Percentiles rank a stretch among this genome's conserved stretches.
Conservation (phyloP, 371 early-diverging fungal species). For the Mortierella sp. region DNA sequence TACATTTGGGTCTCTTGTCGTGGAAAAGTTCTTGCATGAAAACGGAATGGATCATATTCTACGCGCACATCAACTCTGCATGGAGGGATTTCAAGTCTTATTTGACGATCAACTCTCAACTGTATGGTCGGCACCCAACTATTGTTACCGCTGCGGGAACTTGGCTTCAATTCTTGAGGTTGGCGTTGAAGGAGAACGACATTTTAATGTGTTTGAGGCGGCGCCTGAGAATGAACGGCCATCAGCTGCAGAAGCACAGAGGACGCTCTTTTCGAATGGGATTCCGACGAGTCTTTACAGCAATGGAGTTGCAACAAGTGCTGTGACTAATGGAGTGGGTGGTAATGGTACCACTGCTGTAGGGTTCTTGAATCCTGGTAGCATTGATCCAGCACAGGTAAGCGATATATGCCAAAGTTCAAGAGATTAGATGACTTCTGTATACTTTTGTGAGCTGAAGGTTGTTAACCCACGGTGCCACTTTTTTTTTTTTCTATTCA, state of each 20-base stretch:
- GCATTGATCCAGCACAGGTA: slow-evolving; percentile 37
- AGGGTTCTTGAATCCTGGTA: slow-evolving; percentile 9
- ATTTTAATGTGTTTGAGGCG: slow-evolving; percentile 92
- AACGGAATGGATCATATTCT: slow-evolving; percentile 92
- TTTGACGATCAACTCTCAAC: slow-evolving; percentile 90
- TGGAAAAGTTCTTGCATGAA: slow-evolving; percentile 84
- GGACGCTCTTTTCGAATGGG: slow-evolving; percentile 40
- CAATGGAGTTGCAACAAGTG: slow-evolving; percentile 12
- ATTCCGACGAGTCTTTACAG: slow-evolving; percentile 16
- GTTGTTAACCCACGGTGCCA: background rate
- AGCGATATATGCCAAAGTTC: background rate
- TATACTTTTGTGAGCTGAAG: no score
- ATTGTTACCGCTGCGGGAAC: slow-evolving; percentile 98
- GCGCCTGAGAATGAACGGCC: slow-evolving; percentile 85
- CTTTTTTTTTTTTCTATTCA: background rate
- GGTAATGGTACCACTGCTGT: slow-evolving; percentile 3
- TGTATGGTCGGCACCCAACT: slow-evolving; percentile 93
- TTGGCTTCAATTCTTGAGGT: slow-evolving; percentile 95
- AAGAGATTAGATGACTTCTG: background rate
- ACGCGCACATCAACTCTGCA: slow-evolving; percentile 97
- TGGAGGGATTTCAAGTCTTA: slow-evolving; percentile 95
- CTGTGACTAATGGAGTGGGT: slow-evolving; percentile 12
- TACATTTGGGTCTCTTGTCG: slow-evolving; percentile 90
- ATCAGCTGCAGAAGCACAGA: slow-evolving; percentile 22
- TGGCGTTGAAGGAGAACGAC: slow-evolving; percentile 79